Base-by-base conservation (phyloP, 306 rosid genomes). In the Astragalus membranaceus region DNA sequence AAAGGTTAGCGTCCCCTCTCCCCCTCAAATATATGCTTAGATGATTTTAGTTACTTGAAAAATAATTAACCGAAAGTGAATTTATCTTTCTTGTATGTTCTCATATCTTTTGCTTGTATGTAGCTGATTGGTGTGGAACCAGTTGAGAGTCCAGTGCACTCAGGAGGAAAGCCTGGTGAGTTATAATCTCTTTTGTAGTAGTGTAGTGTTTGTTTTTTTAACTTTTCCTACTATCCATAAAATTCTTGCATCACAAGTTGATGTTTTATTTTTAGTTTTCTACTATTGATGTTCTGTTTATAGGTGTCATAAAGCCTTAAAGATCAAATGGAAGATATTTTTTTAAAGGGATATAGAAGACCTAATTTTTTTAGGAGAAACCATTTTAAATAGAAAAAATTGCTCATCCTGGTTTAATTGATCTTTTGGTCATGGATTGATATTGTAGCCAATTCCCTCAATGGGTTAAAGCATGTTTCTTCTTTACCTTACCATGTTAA, bases 161-260 rank as follows among this genome's bases (percentile, higher is more conserved):
- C 95, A 16, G 97, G 97, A 6, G 95, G 97, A 70, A 88, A 91
- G 74, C 95, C 92, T 49, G 95, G 95, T 91, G 78, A 78, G 89
- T 62, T 66, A 10, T 23, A 59, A 53, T 36, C 55, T 73, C 73
- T 43, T 37, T 32, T 23, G 42, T 67, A 32, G 50, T 13, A 32
- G 67, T 66, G 8, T 57, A 30, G 54, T 20, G 23, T 12, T 7
- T 55, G 55, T 12, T 7, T 55, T 43, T 43, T 17, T 29, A 36
- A 46, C 12, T 48, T 36, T 46, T 50, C 57, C 13, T 29, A 65
- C n/a, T 10, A 72, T n/a, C 55, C 12, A 33, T n/a, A 42, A 74
- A 17, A 49, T 48, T 63, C 70, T 73, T 55, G 58, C 73, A 39
- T 56, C 64, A 14, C 20, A 44, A 42, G 13, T 53, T 67, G 44